Evolutionary conservation across 1,284 basidiomycete species (phyloP).

Genomic region (Ceratobasidium sp.): DNA sequence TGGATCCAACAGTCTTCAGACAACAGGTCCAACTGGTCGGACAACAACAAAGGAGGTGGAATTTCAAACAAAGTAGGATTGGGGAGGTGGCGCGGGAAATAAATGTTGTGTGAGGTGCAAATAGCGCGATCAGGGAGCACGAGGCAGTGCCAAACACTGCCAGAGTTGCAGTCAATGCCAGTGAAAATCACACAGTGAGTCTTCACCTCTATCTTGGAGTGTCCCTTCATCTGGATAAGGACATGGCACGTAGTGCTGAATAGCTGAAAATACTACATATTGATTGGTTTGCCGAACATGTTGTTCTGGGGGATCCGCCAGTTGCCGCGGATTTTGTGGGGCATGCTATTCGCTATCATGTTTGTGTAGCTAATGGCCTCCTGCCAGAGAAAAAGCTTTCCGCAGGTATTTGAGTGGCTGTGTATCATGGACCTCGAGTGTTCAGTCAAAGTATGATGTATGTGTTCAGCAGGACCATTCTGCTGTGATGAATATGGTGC

Average conservation of each 20-base stretch:
- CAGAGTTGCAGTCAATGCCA: conserved; percentile 23
- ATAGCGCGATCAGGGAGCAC: conserved; percentile 13
- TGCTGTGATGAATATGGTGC: conserved; percentile 50
- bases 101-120: background rate
- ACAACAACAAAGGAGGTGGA: background rate
- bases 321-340: background rate
- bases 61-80: background rate
- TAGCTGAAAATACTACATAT: conserved; percentile 26
- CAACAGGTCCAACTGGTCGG: background rate
- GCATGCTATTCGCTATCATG: conserved; percentile 20
- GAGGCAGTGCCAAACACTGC: conserved; percentile 16
- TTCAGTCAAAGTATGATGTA: conserved; percentile 49
- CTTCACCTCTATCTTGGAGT: conserved; percentile 8
- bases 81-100: conserved; percentile 30
- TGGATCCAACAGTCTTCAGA: conserved; percentile 9
- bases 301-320: conserved; percentile 3
- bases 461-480: conserved; percentile 53
- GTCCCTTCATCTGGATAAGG: background rate
- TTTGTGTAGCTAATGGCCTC: conserved; percentile 10
- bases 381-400: conserved; percentile 23
- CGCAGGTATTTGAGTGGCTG: conserved; percentile 15
- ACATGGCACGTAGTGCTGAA: conserved; percentile 32
- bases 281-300: conserved; percentile 14
- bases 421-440: conserved; percentile 22
- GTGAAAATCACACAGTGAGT: conserved; percentile 13